Conservation (phyloP, 2,329 filamentous ascomycete genomes). For the Colletotrichum sp. region DNA sequence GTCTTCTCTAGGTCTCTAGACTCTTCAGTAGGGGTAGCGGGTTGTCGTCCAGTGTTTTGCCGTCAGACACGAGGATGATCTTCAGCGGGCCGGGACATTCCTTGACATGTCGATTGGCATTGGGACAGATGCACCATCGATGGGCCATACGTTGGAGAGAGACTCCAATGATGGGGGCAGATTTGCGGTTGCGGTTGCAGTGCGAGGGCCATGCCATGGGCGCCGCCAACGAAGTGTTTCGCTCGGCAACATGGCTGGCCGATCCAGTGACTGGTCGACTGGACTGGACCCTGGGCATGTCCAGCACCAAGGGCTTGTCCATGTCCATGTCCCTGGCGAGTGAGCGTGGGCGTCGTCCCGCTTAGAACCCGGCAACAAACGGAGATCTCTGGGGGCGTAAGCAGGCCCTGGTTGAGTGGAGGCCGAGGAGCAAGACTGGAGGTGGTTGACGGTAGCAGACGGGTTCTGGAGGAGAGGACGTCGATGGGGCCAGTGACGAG, state of each 20-base stretch:
- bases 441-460: not conserved
- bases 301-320: not conserved
- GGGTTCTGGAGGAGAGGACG: not conserved
- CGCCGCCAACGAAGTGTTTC: not conserved
- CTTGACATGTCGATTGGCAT: not conserved
- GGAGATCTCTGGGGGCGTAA: constrained; percentile 9
- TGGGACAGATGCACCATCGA: not conserved
- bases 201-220: not conserved
- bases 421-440: not conserved
- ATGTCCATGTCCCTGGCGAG: not conserved
- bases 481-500: constrained; percentile 6
- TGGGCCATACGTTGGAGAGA: not conserved
- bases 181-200: not conserved
- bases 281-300: not conserved
- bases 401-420: not conserved
- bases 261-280: not conserved
- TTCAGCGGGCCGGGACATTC: constrained; percentile 18
- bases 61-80: constrained; percentile 9
- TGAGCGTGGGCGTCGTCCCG: not conserved
- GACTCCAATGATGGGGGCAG: not conserved
- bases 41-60: constrained; percentile 2
- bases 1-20: not conserved
- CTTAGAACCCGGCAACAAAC: constrained; percentile 7
- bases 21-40: not conserved
- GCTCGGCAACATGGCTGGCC: not conserved